Base-by-base conservation (phyloP, 176 grass and related monocot genomes). In the Triticum urartu region DNA sequence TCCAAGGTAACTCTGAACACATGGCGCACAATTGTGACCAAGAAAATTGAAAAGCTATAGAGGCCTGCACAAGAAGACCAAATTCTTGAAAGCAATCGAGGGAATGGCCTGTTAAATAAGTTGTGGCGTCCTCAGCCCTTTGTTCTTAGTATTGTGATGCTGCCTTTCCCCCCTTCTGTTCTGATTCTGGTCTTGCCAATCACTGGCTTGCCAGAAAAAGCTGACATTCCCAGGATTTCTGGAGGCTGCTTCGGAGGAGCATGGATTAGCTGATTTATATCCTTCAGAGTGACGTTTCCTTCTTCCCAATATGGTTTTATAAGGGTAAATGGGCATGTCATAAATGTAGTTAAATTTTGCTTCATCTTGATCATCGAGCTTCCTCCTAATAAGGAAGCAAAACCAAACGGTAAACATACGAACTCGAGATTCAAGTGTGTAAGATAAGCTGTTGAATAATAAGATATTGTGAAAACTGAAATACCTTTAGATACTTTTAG, bases 121-220 rank as follows among this genome's bases (percentile, higher is more conserved):
- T 18, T 32, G 34, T 70, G 24, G 15, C 45, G 39, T 28, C 56
- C 36, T 98, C 93, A 92, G 75, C 89, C 91, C 75, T 94, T 95
- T 8, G 96, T 98, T 89, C 91, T 94, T 68, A 98, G 48, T 87
- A 98, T 92, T 32, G 96, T 98, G 81, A 98, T 95, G 91, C 96
- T 92, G 76, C 96, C 96, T 89, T 91, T 95, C 9, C 93, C 96
- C n/a, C 92, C 91, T 68, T 92, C 92, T 45, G 93, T 98, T 68
- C 78, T 88, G 78, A 98, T 94, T 78, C 93, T 95, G 72, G 92
- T 98, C 84, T 98, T 94, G 78, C 90, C 91, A 61, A 95, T 88
- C 21, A 98, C 90, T 17, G 91, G 96, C 85, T 98, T 98, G 30
- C 93, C 96, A 77, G 93, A 94, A 69, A 95, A 95, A 26, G 92